Evolutionary conservation across 176 grass and related monocot genomes (phyloP), one percentile per base, ranked within the genome.

Genomic region (Oryza meyeriana): DNA sequence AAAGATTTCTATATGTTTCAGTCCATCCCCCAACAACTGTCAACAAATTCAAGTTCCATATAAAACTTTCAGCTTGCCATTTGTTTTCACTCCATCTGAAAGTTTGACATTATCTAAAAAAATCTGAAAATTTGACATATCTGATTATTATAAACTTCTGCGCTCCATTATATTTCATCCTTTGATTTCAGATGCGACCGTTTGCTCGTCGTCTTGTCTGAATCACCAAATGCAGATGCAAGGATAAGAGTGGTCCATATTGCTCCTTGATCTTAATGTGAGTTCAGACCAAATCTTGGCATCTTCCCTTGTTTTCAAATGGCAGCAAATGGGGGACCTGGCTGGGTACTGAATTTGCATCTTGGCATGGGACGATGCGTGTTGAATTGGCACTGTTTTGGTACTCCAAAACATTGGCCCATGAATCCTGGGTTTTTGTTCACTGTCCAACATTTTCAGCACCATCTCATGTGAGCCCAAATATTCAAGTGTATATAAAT

Each of bases 241-340:
- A 63, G 34, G 42, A 52, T 36, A 25, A 47, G 44, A 69, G 74
- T 86, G 88, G 74, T 86, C 74, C 83, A 78, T 48, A 45, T 30
- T 40, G 38, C 64, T 64, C 83, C 84, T 90, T 90, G 79, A 90
- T 83, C 79, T 79, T 30, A 75, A 74, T 79, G 79, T 79, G 84
- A 90, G 74, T 77, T 11, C 61, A 68, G 74, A 74, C 83, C 72
- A 83, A 90, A 83, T 86, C 84, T 86, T 86, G 83, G 67, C 47
- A 4, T 78, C 48, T 86, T 90, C 84, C 68, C 69, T 83, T 3
- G 40, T 73, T 68, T 82, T 86, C 66, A 81, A 73, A 85, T 69
- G 77, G 38, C 10, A 41, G 52, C 69, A 24, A 62, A 39, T 28
- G 64, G 70, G 81, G 12, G 50, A 55, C 50, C 50, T 32, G 25